These are phyloP conservation scores for Nosema muscidifuracis DNA, from an alignment of 371 early-diverging fungal genomes.

Conservation along the genomic window DNA sequence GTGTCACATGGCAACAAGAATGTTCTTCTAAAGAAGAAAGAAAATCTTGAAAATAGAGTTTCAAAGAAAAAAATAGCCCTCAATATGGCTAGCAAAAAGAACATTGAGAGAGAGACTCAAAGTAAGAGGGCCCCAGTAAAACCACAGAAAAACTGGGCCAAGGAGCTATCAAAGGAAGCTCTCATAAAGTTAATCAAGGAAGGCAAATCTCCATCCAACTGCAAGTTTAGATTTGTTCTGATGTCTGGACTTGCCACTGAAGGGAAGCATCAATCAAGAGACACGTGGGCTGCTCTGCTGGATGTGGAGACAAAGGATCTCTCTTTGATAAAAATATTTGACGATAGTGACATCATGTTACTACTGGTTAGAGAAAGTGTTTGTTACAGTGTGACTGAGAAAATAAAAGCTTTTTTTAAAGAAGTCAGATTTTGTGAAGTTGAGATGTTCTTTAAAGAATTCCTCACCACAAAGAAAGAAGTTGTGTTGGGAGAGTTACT, in stretches of 20 bases:
- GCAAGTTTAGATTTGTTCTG: not conserved
- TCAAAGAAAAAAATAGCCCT: not conserved
- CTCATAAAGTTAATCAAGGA: not conserved
- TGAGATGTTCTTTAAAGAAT: no score
- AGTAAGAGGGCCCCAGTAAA: not conserved
- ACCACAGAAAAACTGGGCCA: not conserved
- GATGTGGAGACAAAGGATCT: not conserved
- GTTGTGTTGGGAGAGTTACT: no score
- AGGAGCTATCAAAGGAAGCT: not conserved
- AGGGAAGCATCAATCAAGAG: not conserved
- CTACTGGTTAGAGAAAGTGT: no score
- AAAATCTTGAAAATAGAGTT: not conserved
- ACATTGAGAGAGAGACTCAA: not conserved
- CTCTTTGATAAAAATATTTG: not conserved
- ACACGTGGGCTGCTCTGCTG: not conserved
- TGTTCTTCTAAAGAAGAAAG: not conserved
- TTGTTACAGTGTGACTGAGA: no score
- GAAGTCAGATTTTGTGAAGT: no score
- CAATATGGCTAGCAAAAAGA: not conserved
- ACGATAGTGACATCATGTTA: no score
- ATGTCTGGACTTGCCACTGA: not conserved
- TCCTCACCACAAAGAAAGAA: no score
- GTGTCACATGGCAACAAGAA: not conserved
- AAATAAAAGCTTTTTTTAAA: no score
- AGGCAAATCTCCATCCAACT: not conserved